phyloP scores from a whole-genome alignment of 352 stramenopile genomes.

The Plasmopara viticola region DNA sequence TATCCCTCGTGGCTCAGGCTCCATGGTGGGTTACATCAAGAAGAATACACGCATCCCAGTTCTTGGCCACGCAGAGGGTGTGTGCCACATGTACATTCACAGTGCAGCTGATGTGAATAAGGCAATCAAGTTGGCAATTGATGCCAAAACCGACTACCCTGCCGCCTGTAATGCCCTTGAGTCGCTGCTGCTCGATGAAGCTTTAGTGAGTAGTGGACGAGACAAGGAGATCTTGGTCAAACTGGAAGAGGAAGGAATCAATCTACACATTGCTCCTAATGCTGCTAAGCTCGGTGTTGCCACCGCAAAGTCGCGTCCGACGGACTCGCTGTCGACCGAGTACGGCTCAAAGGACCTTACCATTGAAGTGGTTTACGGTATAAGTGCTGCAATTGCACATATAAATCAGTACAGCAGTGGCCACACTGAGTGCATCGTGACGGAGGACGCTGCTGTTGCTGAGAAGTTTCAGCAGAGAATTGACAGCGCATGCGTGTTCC shows the following conservation, averaged over 20 bases:
- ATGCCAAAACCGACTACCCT: slow-evolving; percentile 98
- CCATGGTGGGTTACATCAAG: slow-evolving; percentile 96
- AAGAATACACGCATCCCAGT: slow-evolving; percentile 96
- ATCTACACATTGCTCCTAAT: slow-evolving; percentile 86
- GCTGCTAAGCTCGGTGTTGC: slow-evolving; percentile 69
- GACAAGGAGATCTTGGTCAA: slow-evolving; percentile 71
- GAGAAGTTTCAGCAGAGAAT: slow-evolving; percentile 75
- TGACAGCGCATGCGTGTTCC: slow-evolving; percentile 97
- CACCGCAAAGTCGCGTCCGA: slow-evolving; percentile 63
- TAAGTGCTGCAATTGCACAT: slow-evolving; percentile 91
- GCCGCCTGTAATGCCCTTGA: slow-evolving; percentile 97
- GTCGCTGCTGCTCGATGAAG: slow-evolving; percentile 92
- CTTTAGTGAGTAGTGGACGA: slow-evolving; percentile 69
- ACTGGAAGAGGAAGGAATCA: slow-evolving; percentile 89
- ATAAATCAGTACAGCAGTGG: slow-evolving; percentile 94
- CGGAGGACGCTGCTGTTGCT: slow-evolving; percentile 80
- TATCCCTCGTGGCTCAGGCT: slow-evolving; percentile 94
- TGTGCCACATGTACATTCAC: slow-evolving; percentile 98
- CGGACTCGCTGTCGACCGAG: slow-evolving; percentile 86
- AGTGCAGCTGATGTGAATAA: slow-evolving; percentile 80
- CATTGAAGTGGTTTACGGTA: slow-evolving; percentile 88
- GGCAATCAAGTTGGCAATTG: slow-evolving; percentile 88
- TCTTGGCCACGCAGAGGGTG: slow-evolving; percentile 95
- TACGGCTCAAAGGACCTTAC: slow-evolving; percentile 93
- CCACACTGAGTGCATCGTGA: slow-evolving; percentile 98